Percentiles rank a stretch among this genome's conserved stretches.
These are phyloP conservation scores for Spinacia oleracea DNA, from an alignment of 179 eudicot species.

Conservation along the genomic window DNA sequence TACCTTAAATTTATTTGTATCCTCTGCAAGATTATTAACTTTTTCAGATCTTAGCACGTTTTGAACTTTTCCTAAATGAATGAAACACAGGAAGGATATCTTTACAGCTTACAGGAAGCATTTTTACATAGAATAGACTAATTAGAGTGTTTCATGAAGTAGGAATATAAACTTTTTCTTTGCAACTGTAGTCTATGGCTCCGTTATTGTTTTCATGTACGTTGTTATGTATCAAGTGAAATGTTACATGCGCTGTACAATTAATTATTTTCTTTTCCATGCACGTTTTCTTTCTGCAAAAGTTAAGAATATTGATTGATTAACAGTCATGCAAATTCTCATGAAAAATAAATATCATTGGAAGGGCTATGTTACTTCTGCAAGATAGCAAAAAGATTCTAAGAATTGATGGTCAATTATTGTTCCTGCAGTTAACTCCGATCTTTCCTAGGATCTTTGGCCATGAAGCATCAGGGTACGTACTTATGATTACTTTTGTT, in stretches of 20 bases:
- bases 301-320: not conserved
- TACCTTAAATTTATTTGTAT: not conserved
- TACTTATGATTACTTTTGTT: slow-evolving; percentile 22
- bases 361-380: not conserved
- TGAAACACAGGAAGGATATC: not conserved
- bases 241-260: not conserved
- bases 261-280: not conserved
- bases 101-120: not conserved
- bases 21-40: not conserved
- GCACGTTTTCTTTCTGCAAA: not conserved
- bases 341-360: not conserved
- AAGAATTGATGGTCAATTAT: not conserved
- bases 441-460: slow-evolving; percentile 92
- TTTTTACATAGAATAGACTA: not conserved
- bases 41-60: not conserved
- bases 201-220: not conserved
- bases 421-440: slow-evolving; percentile 57
- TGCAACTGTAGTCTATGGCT: not conserved
- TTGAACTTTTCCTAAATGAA: not conserved
- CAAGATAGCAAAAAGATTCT: not conserved
- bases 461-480: slow-evolving; percentile 97
- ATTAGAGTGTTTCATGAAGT: not conserved
- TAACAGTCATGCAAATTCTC: not conserved
- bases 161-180: not conserved
- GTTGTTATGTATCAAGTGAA: not conserved